Percentiles rank a stretch among this genome's conserved stretches.
These are phyloP conservation scores for Luffa aegyptiaca DNA, from an alignment of 306 rosid species.

Conservation along the genomic window DNA sequence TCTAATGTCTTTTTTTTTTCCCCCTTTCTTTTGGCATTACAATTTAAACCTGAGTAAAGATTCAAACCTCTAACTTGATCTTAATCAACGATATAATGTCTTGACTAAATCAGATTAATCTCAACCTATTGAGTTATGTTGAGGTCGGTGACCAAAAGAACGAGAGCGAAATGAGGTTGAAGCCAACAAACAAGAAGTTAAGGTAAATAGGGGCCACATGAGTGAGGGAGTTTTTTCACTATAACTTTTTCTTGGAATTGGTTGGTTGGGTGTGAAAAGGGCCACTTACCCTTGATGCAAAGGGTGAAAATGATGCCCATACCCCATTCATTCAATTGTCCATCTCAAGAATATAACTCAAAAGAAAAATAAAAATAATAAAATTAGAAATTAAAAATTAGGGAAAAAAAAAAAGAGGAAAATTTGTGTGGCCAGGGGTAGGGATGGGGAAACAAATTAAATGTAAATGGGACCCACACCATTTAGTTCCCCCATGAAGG, in stretches of 20 bases:
- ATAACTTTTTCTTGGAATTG: neutral
- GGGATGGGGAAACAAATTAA: neutral
- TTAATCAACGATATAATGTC: no score
- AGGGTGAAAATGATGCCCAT: neutral
- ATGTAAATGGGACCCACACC: neutral
- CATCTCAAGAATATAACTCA: neutral
- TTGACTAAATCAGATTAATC: no score
- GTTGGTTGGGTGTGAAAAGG: neutral
- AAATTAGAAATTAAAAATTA: no score
- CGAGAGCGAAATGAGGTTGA: neutral
- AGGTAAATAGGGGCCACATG: neutral
- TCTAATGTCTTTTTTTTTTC: no score
- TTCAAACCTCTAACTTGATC: no score
- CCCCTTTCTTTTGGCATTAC: no score
- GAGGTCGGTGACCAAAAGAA: no score
- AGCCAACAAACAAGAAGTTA: conserved; percentile 1
- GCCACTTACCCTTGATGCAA: neutral
- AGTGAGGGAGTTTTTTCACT: no score
- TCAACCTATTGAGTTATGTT: neutral
- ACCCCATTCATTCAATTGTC: conserved; percentile 10
- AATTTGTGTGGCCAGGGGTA: neutral
- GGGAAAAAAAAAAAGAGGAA: neutral
- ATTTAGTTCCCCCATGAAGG: conserved; percentile 8
- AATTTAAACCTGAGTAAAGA: no score
- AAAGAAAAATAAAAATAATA: neutral